Conservation (phyloP, 352 stramenopile species). For the Globisporangium irregulare region DNA sequence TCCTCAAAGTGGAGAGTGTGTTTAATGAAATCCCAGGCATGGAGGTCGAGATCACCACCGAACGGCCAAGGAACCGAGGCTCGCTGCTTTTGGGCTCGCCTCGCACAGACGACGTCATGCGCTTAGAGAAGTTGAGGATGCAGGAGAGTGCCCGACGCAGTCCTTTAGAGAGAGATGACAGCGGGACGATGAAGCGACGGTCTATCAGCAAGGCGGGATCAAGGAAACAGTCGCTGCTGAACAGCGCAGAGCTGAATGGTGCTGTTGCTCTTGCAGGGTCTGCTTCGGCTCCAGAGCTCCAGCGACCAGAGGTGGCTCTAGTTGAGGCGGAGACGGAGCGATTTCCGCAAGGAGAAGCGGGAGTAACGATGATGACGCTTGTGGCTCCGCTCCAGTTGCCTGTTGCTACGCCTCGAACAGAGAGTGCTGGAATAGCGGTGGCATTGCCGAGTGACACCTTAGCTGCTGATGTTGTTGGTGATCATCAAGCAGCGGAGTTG, state of each 20-base stretch:
- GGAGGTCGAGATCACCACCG: slow-evolving; percentile 50
- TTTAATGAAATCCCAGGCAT: slow-evolving; percentile 47
- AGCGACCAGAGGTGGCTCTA: background rate
- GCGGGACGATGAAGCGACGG: slow-evolving; percentile 17
- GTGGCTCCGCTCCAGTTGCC: background rate
- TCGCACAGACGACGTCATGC: slow-evolving; percentile 2
- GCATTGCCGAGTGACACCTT: background rate
- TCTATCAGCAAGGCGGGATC: background rate
- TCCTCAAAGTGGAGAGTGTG: slow-evolving; percentile 36
- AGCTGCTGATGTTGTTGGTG: background rate
- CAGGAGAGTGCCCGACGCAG: slow-evolving; percentile 19
- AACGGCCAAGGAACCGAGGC: slow-evolving; percentile 26
- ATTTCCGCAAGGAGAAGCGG: background rate
- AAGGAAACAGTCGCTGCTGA: background rate
- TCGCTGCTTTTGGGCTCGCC: slow-evolving; percentile 10
- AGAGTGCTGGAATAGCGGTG: background rate
- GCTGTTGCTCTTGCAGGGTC: background rate
- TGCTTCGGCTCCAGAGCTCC: slow-evolving; percentile 8
- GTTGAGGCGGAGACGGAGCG: background rate
- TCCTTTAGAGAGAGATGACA: slow-evolving; percentile 18
- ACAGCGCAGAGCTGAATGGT: background rate
- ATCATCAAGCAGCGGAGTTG: background rate
- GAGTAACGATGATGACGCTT: background rate
- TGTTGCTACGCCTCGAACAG: background rate
- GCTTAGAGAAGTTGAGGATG: slow-evolving; percentile 19